Conservation (phyloP, 139 green algal genomes). For the Chlamydomonas eustigma region DNA sequence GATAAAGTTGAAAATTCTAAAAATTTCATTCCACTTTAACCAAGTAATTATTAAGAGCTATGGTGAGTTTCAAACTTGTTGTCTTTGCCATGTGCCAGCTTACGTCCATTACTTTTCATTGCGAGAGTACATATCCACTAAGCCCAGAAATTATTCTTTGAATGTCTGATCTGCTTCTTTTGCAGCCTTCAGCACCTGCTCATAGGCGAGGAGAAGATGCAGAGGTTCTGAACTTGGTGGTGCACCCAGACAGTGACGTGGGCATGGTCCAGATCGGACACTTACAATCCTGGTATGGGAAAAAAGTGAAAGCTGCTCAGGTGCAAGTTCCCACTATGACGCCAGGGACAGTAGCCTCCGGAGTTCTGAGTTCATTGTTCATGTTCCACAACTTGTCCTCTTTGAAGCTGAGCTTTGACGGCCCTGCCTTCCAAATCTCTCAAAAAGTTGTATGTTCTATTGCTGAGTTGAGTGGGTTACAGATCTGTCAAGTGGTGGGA, state of each 20-base stretch:
- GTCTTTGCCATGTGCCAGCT: too few species aligned
- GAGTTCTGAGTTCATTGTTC: background rate
- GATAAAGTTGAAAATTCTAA: too few species aligned
- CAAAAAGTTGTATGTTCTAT: background rate
- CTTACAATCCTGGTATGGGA: background rate
- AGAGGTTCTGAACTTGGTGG: background rate
- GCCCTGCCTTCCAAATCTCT: background rate
- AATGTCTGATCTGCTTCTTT: too few species aligned
- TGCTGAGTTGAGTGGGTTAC: background rate
- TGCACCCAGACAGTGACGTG: background rate
- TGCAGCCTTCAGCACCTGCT: too few species aligned
- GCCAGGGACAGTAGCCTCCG: background rate
- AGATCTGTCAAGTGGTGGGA: background rate
- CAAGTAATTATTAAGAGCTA: too few species aligned
- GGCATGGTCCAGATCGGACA: slow-evolving; percentile 6
- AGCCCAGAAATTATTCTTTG: too few species aligned
- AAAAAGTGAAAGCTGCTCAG: background rate
- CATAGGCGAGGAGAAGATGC: too few species aligned
- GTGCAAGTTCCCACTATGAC: background rate
- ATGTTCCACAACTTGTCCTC: background rate
- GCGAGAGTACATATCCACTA: too few species aligned
- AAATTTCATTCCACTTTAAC: too few species aligned
- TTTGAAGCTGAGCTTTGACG: background rate
- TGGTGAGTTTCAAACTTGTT: too few species aligned
- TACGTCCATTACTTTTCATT: too few species aligned